Percentiles rank a stretch among this genome's conserved stretches.
Conservation (phyloP, 148 eudicot genomes). For the Spergularia marina region DNA sequence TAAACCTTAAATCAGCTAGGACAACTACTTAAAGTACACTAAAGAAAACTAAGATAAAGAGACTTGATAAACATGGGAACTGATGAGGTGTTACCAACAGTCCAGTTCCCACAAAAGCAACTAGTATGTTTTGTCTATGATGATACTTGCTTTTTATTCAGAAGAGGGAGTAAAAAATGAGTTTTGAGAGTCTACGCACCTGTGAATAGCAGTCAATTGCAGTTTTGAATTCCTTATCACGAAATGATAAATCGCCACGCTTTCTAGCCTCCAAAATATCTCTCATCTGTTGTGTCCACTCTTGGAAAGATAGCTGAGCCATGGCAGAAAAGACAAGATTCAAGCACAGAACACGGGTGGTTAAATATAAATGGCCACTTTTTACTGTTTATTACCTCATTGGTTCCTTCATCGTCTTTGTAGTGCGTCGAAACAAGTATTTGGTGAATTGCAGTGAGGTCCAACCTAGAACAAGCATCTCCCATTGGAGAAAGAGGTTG, state of each 20-base stretch:
- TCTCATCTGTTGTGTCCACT: constrained; percentile 99
- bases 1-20: neutral
- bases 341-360: constrained; percentile 1
- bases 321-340: constrained; percentile 8
- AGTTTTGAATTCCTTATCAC: constrained; percentile 84
- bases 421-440: constrained; percentile 75
- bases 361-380: neutral
- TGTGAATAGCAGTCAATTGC: constrained; percentile 97
- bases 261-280: constrained; percentile 94
- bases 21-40: neutral
- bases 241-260: constrained; percentile 90
- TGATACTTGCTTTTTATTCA: neutral
- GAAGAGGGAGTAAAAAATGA: neutral
- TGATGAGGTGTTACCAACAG: neutral
- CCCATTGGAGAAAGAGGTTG: constrained; percentile 91
- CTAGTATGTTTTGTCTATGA: neutral
- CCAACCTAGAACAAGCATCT: constrained; percentile 89
- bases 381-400: constrained; percentile 55
- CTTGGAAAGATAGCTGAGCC: constrained; percentile 88
- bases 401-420: constrained; percentile 91
- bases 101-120: neutral
- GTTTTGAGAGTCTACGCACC: constrained; percentile 39
- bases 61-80: neutral
- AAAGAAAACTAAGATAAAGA: neutral
- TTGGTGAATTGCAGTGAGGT: constrained; percentile 94